Conservation (phyloP, 805 yeast genomes). For the Ogataea wickerhamii region DNA sequence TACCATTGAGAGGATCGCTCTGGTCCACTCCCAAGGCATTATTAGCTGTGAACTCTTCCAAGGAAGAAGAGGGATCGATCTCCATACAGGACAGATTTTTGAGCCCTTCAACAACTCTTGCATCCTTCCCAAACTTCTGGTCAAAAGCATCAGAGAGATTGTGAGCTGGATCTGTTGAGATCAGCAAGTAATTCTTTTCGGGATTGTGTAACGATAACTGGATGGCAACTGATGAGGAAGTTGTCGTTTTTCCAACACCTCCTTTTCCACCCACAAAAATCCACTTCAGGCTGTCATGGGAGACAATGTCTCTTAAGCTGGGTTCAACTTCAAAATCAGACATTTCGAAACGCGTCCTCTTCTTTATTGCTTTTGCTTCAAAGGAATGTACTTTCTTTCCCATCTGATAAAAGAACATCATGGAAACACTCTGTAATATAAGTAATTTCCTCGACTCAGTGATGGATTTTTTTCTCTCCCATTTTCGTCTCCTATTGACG, state of each 20-base stretch:
- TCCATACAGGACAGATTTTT: constrained; percentile 94
- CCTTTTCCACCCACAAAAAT: constrained; percentile 99
- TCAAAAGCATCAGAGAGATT: constrained; percentile 97
- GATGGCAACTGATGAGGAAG: constrained; percentile 91
- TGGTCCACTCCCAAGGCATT: constrained; percentile 42
- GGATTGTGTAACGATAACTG: constrained; percentile 88
- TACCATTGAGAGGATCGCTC: constrained; percentile 60
- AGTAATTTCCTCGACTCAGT: too few relatives aligned
- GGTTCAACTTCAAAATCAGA: constrained; percentile 65
- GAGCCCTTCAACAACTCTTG: constrained; percentile 88
- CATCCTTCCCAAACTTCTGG: constrained; percentile 96
- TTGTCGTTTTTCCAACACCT: constrained; percentile 98
- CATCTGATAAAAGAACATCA: constrained; percentile 1
- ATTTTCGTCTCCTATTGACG: background rate
- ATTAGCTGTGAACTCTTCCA: constrained; percentile 67
- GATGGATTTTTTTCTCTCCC: too few relatives aligned
- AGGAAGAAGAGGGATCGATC: constrained; percentile 92
- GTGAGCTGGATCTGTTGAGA: constrained; percentile 98
- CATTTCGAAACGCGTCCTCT: too few relatives aligned
- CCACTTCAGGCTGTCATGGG: constrained; percentile 80
- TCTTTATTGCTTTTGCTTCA: too few relatives aligned
- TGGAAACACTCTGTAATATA: constrained; percentile 1
- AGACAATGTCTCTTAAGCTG: constrained; percentile 60
- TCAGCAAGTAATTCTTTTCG: constrained; percentile 72
- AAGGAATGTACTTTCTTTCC: too few relatives aligned